Conservation (phyloP, 768 basidiomycete species). For the Tylopilus plumbeoviolaceoides region DNA sequence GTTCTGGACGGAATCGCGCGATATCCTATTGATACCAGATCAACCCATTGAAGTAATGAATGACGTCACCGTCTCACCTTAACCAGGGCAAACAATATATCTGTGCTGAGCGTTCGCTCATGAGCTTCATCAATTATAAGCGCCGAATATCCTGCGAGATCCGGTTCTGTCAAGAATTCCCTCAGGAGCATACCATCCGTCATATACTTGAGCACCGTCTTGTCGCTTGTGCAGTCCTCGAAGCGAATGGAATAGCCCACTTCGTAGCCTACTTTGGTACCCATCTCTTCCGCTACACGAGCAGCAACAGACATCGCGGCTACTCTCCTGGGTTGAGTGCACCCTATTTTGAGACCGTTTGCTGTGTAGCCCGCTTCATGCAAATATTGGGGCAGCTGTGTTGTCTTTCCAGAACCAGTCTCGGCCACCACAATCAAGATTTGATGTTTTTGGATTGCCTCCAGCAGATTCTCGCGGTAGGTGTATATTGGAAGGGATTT, state of each 20-base stretch:
- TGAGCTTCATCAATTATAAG: conserved; percentile 99
- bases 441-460: conserved; percentile 87
- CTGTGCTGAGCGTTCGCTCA: conserved; percentile 95
- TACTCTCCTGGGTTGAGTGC: conserved; percentile 97
- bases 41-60: conserved; percentile 19
- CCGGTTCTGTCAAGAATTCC: conserved; percentile 97
- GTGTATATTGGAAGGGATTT: conserved; percentile 90
- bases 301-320: conserved; percentile 99
- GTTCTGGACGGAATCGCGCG: conserved; percentile 91
- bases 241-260: conserved; percentile 99
- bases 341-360: conserved; percentile 77
- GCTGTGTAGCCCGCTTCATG: conserved; percentile 96
- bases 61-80: conserved; percentile 64
- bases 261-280: conserved; percentile 93
- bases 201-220: conserved; percentile 99
- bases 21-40: conserved; percentile 65
- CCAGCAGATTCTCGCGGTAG: conserved; percentile 83
- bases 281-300: conserved; percentile 99
- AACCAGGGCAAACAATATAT: conserved; percentile 96
- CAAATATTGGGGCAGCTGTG: conserved; percentile 95
- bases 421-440: conserved; percentile 97
- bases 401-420: conserved; percentile 98
- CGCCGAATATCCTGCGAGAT: conserved; percentile 90
- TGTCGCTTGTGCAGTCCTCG: conserved; percentile 99
- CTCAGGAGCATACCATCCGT: conserved; percentile 98